Evolutionary conservation across 805 yeast species (phyloP), one percentile per base, ranked within the genome.

Genomic region (Saturnispora dispora): DNA sequence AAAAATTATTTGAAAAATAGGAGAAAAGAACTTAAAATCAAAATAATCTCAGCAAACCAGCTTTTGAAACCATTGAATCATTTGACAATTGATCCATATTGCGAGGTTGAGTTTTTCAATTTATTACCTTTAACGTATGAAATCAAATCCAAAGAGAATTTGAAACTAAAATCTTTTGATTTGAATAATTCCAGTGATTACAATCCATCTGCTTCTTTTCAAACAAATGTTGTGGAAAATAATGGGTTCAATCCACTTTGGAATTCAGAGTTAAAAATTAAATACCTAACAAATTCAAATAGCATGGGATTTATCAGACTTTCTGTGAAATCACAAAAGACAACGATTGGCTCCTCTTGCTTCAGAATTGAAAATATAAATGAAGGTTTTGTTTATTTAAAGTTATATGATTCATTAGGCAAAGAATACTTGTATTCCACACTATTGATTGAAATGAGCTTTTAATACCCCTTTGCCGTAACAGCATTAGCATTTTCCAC

Each of bases 171-270:
- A 41, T 18, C 22, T 18, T 18, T 37, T 37, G 41, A 37, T 18
- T 7, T 18, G 23, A 37, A 17, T 18, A 18, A 37, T 9, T 18
- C 22, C 7, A 30, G 33, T 13, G 40, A 36, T 36, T 13, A 40
- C 6, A 23, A 27, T 27, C 46, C 40, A 6, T n/a, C 15, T 18
- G 27, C 35, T 28, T 30, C 43, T 23, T 66, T 63, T 51, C 63
- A 60, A 35, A 68, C 78, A 0, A 53, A 62, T 2, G 52, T 58
- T 1, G 75, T 84, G 1, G 61, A 64, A 6, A 81, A 79, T 47
- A 89, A 90, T 66, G 97, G 97, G 0, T 88, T 87, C 67, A 88
- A 86, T 61, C 97, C 97, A 0, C 66, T 75, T 6, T 91, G 97
- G 97, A 79, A 83, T 55, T 73, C 76, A 47, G 63, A 61, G 4